Base-by-base conservation (phyloP, 169 alveolate species). In the Eimeria necatrix region DNA sequence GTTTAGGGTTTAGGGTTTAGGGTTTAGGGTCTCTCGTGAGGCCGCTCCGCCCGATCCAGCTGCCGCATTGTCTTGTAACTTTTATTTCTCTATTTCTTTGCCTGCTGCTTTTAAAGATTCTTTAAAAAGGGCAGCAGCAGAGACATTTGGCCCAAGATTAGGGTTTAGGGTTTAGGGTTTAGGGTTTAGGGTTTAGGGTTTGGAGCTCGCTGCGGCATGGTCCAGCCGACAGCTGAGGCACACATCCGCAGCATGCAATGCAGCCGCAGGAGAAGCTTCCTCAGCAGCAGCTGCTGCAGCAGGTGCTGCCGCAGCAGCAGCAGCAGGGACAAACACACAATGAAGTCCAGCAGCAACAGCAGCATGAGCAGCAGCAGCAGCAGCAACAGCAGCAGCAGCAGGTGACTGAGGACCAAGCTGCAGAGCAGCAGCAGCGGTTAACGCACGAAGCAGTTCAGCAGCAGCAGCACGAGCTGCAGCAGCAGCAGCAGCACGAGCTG, bases 111-210 rank as follows among this genome's bases (percentile, higher is more conserved):
- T n/a, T n/a, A n/a, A n/a, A n/a, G n/a, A n/a, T n/a, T n/a, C n/a
- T n/a, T n/a, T n/a, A n/a, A n/a, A n/a, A n/a, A n/a, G n/a, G n/a
- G n/a, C n/a, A n/a, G n/a, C n/a, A n/a, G n/a, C n/a, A n/a, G n/a
- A n/a, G n/a, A n/a, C n/a, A n/a, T n/a, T n/a, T n/a, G n/a, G n/a
- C n/a, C n/a, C n/a, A n/a, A n/a, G n/a, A n/a, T n/a, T n/a, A n/a
- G n/a, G 41, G 14, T 61, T 18, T 0, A 61, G n/a, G 12, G 78
- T n/a, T 68, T 68, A 68, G 78, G 78, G 78, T 68, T 68, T 68
- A 68, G 78, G 22, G 74, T 61, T 61, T 10, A 61, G 74, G 78
- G 78, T 68, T 68, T 68, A 68, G 48, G 78, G 78, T n/a, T 68
- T 68, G 78, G n/a, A n/a, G n/a, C n/a, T n/a, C n/a, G n/a, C n/a